Base-by-base conservation (phyloP, 2,329 filamentous ascomycete species). In the Cordyceps cicadae region DNA sequence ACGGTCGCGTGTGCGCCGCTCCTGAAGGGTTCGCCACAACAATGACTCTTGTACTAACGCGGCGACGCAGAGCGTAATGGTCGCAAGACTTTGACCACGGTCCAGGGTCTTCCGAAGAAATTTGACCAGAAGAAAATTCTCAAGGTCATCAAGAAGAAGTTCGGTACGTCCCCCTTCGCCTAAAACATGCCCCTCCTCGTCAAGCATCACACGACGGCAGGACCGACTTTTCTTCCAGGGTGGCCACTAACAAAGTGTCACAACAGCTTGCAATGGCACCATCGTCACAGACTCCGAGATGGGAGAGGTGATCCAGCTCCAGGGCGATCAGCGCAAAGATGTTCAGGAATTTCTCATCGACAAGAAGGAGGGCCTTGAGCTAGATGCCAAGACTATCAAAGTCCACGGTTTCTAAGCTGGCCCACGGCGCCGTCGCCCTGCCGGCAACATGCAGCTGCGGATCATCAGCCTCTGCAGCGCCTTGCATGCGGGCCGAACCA, bases 101-200 rank as follows among this genome's bases (percentile, higher is more conserved):
- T 99, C 73, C 93, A 97, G 86, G 94, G 94, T 79, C 87, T 99
- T 72, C 93, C 94, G 66, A 94, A 94, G 83, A 97, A 97, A 77
- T 97, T 97, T 75, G 93, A 97, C 81, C 92, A 94, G 80, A 97
- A 97, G 87, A 97, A 97, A 83, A 97, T 99, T 76, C 87, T 99
- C 73, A 97, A 97, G 84, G 92, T 96, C 79, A 96, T 97, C 84
- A 97, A 97, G 88, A 97, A 97, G 87, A 94, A 96, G 77, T 97
- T 97, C 74, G 89, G 88, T 92, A 83, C 65, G 86, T 71, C 21
- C 50, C n/a, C 41, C 14, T 24, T 2, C 32, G 17, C 37, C 14
- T 15, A 41, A 57, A 43, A 32, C 19, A 24, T 46, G 2, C 6
- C n/a, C 7, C 37, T 50, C 11, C 56, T 43, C 50, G 50, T 29